Base-by-base conservation (phyloP, 139 green algal species). In the Nannochloris sp. region DNA sequence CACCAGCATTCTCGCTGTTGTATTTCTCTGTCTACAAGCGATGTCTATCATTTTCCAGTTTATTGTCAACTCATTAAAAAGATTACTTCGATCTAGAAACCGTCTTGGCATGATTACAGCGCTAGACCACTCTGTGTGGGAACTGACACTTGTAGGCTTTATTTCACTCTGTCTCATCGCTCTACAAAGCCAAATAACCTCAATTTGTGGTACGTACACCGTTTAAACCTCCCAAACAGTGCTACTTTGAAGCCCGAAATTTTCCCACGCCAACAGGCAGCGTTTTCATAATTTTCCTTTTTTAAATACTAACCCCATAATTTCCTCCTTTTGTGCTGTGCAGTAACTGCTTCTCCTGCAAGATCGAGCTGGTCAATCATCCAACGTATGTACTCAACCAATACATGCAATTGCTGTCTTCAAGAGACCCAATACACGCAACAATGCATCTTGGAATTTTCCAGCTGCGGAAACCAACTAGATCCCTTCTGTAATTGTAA, bases 401-500 rank as follows among this genome's bases (percentile, higher is more conserved):
- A n/a, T n/a, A n/a, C n/a, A 5, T 57, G 47, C 8, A 23, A 23
- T 8, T 57, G 47, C 33, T 57, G 47, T 57, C 33, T 57, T 0
- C 12, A 57, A 25, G 12, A 57, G 31, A 57, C 47, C 15, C 31
- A 57, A 31, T 31, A 12, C 23, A 25, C 46, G 36, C 56, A 64
- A 25, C 36, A 64, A 27, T 64, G 56, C 32, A 23, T 64, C 12
- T 25, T 55, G 12, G 36, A 64, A 24, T 54, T 32, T 64, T 23
- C 56, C 19, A 25, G 12, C 12, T 64, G 56, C 25, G 56, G 56
- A 14, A 64, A 64, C 46, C 24, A 3, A 38, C 30, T 47, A 24
- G 56, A 64, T 13, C 19, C 19, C 12, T 64, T 64, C 25, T 64
- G 56, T 29, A 64, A 64, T 48, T 64, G 56, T 48, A 25, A 64